Evolutionary conservation across 805 yeast genomes (phyloP).

Genomic region (Soucietia sequanensis): DNA sequence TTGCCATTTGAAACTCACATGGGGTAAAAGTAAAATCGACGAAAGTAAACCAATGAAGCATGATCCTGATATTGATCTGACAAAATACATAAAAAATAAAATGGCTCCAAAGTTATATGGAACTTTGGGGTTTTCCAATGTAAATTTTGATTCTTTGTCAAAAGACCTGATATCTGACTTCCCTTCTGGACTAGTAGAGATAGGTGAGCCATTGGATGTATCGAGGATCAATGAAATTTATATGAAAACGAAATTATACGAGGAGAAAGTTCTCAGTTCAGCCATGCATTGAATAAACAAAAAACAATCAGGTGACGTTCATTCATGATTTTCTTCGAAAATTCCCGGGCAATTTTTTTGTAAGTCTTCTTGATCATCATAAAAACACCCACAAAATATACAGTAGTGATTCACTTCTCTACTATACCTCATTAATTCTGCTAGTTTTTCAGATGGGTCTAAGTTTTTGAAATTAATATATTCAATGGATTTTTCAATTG

Average conservation of each 20-base stretch:
- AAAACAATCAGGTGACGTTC: neutral
- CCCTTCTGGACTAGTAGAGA: constrained; percentile 16
- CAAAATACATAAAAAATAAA: constrained; percentile 10
- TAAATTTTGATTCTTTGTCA: too few species aligned
- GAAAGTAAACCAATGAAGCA: neutral
- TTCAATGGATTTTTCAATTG: too few species aligned
- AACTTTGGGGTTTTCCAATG: too few species aligned
- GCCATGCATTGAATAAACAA: neutral
- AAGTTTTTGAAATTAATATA: constrained; percentile 26
- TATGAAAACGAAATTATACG: constrained; percentile 10
- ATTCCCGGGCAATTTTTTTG: constrained; percentile 49
- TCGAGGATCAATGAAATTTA: constrained; percentile 16
- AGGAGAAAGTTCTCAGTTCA: constrained; percentile 9
- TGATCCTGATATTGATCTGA: constrained; percentile 7
- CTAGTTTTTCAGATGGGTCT: constrained; percentile 23
- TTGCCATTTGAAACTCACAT: constrained; percentile 24
- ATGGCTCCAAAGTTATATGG: constrained; percentile 21
- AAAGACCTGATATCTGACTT: too few species aligned
- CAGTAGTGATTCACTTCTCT: constrained; percentile 45
- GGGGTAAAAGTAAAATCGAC: constrained; percentile 25
- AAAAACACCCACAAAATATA: constrained; percentile 49
- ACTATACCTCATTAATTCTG: constrained; percentile 34
- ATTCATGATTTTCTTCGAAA: constrained; percentile 40
- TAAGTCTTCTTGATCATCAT: constrained; percentile 35
- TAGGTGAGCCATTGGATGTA: constrained; percentile 14